phyloP scores from a whole-genome alignment of 345 rosid species.

The Brassica juncea region DNA sequence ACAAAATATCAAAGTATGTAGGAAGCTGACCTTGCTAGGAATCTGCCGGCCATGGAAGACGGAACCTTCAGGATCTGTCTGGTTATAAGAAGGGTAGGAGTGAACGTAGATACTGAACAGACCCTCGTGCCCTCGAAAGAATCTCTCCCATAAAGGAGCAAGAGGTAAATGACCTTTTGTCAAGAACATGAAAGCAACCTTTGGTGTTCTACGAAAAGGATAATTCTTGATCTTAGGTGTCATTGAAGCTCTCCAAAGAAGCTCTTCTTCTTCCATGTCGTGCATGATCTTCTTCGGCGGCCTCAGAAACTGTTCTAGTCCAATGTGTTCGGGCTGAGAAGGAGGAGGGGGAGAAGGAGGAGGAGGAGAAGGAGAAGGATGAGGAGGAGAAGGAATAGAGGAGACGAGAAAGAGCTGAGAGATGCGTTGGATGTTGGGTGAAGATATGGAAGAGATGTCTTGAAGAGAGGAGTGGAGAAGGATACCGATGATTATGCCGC shows the following conservation, averaged over 20 bases:
- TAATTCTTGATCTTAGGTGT: constrained; percentile 38
- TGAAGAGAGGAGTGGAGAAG: constrained; percentile 52
- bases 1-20: not conserved
- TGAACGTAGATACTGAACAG: constrained; percentile 70
- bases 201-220: constrained; percentile 59
- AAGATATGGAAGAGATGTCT: constrained; percentile 40
- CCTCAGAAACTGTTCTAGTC: constrained; percentile 46
- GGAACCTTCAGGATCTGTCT: constrained; percentile 47
- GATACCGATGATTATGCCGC: constrained; percentile 61
- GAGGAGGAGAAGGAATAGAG: constrained; percentile 18
- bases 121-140: constrained; percentile 68
- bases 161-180: constrained; percentile 64
- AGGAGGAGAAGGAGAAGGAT: not conserved
- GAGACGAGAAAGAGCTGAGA: constrained; percentile 23
- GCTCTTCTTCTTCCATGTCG: constrained; percentile 73
- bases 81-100: constrained; percentile 56
- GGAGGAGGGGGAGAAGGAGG: not conserved
- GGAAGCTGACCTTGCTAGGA: constrained; percentile 71
- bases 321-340: not conserved
- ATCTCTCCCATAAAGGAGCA: constrained; percentile 83
- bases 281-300: constrained; percentile 51
- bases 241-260: constrained; percentile 76
- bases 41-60: constrained; percentile 66
- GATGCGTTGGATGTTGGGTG: constrained; percentile 26
- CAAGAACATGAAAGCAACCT: constrained; percentile 87